Evolutionary conservation across 306 rosid species (phyloP), one percentile per base, ranked within the genome.

Genomic region (Carpinus fangiana): DNA sequence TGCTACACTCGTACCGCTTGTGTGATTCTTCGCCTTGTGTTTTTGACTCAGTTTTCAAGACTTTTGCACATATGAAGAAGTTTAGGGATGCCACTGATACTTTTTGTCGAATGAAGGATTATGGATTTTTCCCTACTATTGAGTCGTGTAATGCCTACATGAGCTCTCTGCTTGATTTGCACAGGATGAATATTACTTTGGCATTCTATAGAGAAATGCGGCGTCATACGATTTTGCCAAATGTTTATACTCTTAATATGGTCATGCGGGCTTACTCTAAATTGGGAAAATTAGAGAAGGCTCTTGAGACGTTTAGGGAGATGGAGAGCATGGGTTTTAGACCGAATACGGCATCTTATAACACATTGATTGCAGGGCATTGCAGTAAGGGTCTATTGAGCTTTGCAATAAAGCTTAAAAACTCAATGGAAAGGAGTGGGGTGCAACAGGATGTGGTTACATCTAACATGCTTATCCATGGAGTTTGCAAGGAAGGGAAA

Each of bases 91-190:
- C 93, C 53, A 87, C 92, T 14, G 83, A 89, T 48, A 87, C 80
- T 2, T 94, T 90, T 34, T 38, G 78, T 53, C 78, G 47, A 51
- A 94, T 94, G 97, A 92, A 90, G 82, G 91, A 87, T 21, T 83
- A 90, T 60, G 98, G 97, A 3, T 88, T 90, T 74, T 87, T 81
- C 54, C 98, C 95, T 0, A 81, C 88, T 26, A 81, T 92, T 11
- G 91, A 86, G 65, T 94, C 93, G 11, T 94, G 97, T 80, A 94
- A 89, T 75, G 95, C 93, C 0, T 94, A 77, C 78, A 8, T 94
- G 13, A 89, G 95, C 80, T 88, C 95, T 0, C 28, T 88, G 85
- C 91, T 92, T 76, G 82, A 73, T 20, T 81, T 92, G 38, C 84
- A 72, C 9, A 89, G 97, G 67, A 82, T 86, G 0, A 90, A 88